Evolutionary conservation across 495 filamentous ascomycete genomes (phyloP).

Genomic region (Penicillium pancosmium): DNA sequence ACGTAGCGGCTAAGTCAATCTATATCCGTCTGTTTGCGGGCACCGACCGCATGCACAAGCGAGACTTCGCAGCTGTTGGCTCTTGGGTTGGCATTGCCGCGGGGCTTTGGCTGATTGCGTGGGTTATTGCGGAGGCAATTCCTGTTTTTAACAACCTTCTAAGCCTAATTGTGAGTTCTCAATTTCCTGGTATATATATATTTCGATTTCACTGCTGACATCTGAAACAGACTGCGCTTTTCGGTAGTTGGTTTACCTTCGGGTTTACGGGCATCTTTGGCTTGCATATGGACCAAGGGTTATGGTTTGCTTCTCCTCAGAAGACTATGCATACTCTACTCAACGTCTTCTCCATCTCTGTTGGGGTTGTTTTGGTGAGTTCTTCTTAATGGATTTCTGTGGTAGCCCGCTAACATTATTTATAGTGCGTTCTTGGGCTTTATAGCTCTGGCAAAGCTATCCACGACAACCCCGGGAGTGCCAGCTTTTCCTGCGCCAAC

Average conservation of each 20-base stretch:
- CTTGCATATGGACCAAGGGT: constrained; percentile 42
- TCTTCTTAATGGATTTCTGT: neutral
- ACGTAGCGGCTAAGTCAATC: constrained; percentile 64
- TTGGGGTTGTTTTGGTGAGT: constrained; percentile 42
- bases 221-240: constrained; percentile 39
- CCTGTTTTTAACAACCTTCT: constrained; percentile 72
- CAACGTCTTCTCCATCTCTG: constrained; percentile 32
- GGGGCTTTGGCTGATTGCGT: constrained; percentile 64
- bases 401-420: neutral
- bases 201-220: constrained; percentile 1
- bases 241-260: constrained; percentile 50
- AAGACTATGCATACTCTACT: constrained; percentile 38
- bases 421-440: constrained; percentile 46
- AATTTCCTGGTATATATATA: neutral
- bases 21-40: constrained; percentile 62
- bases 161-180: constrained; percentile 45
- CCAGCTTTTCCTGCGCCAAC: constrained; percentile 48
- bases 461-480: constrained; percentile 37
- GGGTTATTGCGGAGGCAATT: constrained; percentile 72
- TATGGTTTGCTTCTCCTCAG: constrained; percentile 30
- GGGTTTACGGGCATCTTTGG: constrained; percentile 48
- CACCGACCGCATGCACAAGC: constrained; percentile 63
- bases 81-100: constrained; percentile 63
- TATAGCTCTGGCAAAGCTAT: constrained; percentile 48
- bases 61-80: constrained; percentile 49